Base-by-base conservation (phyloP, 805 yeast species). In the Candida chauliodis region DNA sequence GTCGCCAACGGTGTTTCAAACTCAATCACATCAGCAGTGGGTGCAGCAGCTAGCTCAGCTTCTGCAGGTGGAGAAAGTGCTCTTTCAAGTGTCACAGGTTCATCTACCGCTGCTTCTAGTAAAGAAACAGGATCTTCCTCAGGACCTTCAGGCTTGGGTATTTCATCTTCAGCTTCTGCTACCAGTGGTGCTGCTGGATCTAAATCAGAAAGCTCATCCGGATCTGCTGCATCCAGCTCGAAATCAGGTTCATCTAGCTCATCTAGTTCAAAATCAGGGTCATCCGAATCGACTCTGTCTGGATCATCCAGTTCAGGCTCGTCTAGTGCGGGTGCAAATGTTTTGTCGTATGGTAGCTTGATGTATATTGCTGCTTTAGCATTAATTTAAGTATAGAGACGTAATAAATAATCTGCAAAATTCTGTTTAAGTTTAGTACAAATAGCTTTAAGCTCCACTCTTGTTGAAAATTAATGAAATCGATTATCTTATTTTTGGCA, bases 281-380 rank as follows among this genome's bases (percentile, higher is more conserved):
- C 34, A 29, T 29, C 32, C 4, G 10, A 22, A 15, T 29, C 37
- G 10, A 21, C 24, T 21, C 7, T 8, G 11, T 34, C 37, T 13
- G 26, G 32, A 3, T 9, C 15, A 13, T 23, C 32, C 4, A 13
- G 33, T 9, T 11, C 38, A 19, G 34, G 39, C 13, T 15, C 19
- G 9, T 16, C 34, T 8, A 35, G 34, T n/a, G 3, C 30, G 4
- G 25, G 20, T 21, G 25, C 18, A 15, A 33, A 25, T 36, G 16
- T 36, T 13, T 23, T 36, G 15, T 20, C 28, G 3, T 25, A 25
- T 31, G 30, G 34, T 31, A 19, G 34, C 9, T 30, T 36, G 20
- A 20, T 36, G 30, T 36, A 36, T 19, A 33, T 30, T 30, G 40
- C 40, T 36, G 40, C 40, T 31, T 30, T 36, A 27, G 40, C 40